phyloP scores from a whole-genome alignment of 306 rosid genomes.

The Glycine tomentella region DNA sequence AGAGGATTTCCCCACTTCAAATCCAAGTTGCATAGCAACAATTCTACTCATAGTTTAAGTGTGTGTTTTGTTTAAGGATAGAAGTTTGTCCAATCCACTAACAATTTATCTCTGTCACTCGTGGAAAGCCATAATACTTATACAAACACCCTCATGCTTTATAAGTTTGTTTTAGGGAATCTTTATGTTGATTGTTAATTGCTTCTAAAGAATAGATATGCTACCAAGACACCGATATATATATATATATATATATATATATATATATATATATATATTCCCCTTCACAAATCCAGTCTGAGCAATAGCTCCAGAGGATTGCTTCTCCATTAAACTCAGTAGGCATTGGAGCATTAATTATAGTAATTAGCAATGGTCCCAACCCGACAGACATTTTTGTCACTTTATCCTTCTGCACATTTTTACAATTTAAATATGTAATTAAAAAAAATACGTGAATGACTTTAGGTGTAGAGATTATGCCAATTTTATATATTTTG shows the following conservation, averaged over 20 bases:
- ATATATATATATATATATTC: too few species aligned
- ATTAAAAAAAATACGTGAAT: background rate
- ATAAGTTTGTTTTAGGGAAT: too few species aligned
- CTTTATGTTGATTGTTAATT: too few species aligned
- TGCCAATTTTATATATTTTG: background rate
- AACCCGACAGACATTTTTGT: background rate
- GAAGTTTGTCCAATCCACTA: too few species aligned
- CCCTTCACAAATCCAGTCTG: background rate
- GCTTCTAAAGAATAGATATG: slow-evolving; percentile 6
- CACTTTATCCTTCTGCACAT: background rate
- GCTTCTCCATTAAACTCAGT: background rate
- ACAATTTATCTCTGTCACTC: too few species aligned
- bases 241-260: too few species aligned
- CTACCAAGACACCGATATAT: too few species aligned
- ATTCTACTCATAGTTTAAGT: too few species aligned
- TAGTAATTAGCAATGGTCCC: background rate
- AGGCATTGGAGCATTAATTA: background rate
- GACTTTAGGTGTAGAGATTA: background rate
- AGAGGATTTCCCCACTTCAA: background rate
- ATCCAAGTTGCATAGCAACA: slow-evolving; percentile 11
- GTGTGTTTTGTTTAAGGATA: too few species aligned
- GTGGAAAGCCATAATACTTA: too few species aligned
- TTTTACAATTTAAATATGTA: background rate
- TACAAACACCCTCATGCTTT: too few species aligned
- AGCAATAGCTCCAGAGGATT: background rate